Base-by-base conservation (phyloP, 2,329 filamentous ascomycete species). In the Ceratocystis smalleyi region DNA sequence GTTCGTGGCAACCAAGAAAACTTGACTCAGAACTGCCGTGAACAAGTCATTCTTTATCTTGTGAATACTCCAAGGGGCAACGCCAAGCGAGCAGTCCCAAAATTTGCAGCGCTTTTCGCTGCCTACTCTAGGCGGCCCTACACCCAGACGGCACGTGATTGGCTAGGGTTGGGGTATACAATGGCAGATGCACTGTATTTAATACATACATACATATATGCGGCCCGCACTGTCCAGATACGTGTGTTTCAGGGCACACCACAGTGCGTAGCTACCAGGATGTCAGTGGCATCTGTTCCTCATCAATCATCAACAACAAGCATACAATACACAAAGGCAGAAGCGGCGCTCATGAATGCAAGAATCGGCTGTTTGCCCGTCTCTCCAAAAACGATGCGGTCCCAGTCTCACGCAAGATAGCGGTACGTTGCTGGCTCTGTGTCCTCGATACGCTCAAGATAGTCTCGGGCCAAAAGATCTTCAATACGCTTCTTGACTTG, bases 401-500 rank as follows among this genome's bases (percentile, higher is more conserved):
- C 27, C 27, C 17, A 8, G 12, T 57, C 27, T 75, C 75, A 91
- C 30, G 88, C 88, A 45, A 91, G 73, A 69, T 91, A 91, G 67
- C 81, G 79, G 72, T 91, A 91, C 10, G 80, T 80, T 43, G 87
- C 81, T 5, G 82, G 74, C 35, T 79, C 80, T n/a, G 77, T 80
- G 8, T 84, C 84, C 57, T 90, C 88, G 15, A 87, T 79, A 5
- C 88, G 82, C 75, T 91, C 88, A 22, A 92, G 77, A 69, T 91
- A 92, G 71, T 92, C 88, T 67, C 87, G 80, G 67, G 83, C 81
- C 61, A 92, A 88, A 61, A 92, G 76, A 68, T 85, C 85, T 72
- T 91, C 88, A 66, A 92, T 86, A n/a, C 85, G 83, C 72, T 83
- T 86, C 78, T 92, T 92, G 75, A 92, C 86, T 75, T 91, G 83